phyloP scores from a whole-genome alignment of 495 filamentous ascomycete genomes.

The Trypethelium eluteriae region DNA sequence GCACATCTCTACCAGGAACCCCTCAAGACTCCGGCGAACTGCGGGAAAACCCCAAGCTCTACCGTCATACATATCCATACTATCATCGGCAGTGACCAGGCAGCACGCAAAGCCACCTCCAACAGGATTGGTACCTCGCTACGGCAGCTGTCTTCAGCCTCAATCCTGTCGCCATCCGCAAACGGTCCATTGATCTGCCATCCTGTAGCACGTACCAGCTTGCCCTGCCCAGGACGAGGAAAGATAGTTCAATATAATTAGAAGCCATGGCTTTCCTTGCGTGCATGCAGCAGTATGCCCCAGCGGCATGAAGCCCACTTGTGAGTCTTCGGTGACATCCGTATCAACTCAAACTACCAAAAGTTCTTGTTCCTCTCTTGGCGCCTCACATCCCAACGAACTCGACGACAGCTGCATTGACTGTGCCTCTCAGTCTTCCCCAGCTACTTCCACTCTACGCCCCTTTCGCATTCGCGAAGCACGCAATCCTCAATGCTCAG shows the following conservation, averaged over 20 bases:
- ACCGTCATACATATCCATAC: background rate
- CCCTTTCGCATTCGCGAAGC: background rate
- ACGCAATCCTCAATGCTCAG: background rate
- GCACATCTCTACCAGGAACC: background rate
- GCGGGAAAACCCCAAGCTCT: background rate
- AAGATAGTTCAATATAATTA: background rate
- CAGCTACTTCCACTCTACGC: background rate
- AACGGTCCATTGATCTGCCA: background rate
- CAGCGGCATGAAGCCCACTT: background rate
- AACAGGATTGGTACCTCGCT: background rate
- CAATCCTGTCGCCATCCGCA: background rate
- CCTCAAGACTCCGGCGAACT: background rate
- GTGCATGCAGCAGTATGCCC: background rate
- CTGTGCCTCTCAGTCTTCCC: background rate
- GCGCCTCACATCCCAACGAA: background rate
- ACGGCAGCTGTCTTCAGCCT: background rate
- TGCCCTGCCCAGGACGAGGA: background rate
- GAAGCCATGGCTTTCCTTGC: background rate
- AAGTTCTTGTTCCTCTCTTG: background rate
- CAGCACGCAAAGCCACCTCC: background rate
- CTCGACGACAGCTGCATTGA: background rate
- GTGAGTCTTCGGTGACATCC: background rate
- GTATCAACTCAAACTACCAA: background rate
- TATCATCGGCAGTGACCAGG: background rate
- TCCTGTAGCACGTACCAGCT: background rate